These are phyloP conservation scores for Xylariaceae sp. DNA, from an alignment of 2,329 filamentous ascomycete species.

Conservation along the genomic window DNA sequence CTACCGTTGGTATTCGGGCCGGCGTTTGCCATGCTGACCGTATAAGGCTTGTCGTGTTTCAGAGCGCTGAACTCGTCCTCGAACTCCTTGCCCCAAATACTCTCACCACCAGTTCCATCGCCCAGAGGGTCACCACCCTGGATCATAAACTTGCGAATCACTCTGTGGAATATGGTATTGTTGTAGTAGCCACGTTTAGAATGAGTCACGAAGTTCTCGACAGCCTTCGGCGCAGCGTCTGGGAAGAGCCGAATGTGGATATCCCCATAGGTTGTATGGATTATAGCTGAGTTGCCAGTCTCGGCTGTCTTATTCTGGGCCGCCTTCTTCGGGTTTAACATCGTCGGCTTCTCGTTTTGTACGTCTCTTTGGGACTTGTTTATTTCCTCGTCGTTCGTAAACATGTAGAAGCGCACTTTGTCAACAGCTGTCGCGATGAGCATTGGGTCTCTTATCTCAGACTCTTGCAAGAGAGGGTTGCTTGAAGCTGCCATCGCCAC, in stretches of 20 bases:
- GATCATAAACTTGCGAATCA: slow-evolving; percentile 99
- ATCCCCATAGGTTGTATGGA: slow-evolving; percentile 93
- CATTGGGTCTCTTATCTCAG: slow-evolving; percentile 88
- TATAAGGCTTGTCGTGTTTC: slow-evolving; percentile 95
- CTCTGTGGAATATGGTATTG: slow-evolving; percentile 93
- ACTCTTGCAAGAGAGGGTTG: slow-evolving; percentile 91
- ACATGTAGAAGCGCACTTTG: slow-evolving; percentile 97
- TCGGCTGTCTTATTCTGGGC: slow-evolving; percentile 65
- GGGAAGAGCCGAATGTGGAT: slow-evolving; percentile 93
- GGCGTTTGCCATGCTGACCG: slow-evolving; percentile 96
- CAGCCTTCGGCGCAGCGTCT: slow-evolving; percentile 87
- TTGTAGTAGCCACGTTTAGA: slow-evolving; percentile 93
- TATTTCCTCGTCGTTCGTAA: slow-evolving; percentile 85
- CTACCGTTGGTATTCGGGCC: slow-evolving; percentile 93
- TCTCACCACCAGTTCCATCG: slow-evolving; percentile 87
- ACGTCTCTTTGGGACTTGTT: slow-evolving; percentile 86
- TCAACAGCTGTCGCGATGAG: slow-evolving; percentile 80
- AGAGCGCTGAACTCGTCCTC: slow-evolving; percentile 91
- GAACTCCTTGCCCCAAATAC: slow-evolving; percentile 91
- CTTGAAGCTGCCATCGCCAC: slow-evolving; percentile 95
- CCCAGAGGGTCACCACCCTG: slow-evolving; percentile 83
- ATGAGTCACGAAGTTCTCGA: slow-evolving; percentile 97
- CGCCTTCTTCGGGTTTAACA: slow-evolving; percentile 60
- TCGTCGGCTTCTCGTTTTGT: slow-evolving; percentile 88
- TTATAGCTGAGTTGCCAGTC: slow-evolving; percentile 75